phyloP scores from a whole-genome alignment of 164 flowering plant genomes.

The Vitis cinerea region DNA sequence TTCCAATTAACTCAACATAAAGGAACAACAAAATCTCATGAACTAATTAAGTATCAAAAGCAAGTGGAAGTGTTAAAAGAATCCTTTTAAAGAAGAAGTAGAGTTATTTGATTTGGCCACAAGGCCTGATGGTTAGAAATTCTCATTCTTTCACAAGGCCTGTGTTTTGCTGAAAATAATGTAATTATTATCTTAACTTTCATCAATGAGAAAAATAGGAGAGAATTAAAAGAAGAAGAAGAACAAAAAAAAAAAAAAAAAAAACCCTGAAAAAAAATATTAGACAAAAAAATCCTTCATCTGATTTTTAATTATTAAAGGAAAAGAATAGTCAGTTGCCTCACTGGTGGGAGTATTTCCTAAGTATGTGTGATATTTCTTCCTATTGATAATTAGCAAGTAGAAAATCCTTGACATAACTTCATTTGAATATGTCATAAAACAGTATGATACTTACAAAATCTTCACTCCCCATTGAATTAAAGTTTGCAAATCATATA shows the following conservation, averaged over 20 bases:
- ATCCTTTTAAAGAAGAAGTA: slow-evolving; percentile 6
- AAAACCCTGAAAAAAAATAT: too few species aligned
- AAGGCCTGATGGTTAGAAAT: not conserved
- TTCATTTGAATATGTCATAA: not conserved
- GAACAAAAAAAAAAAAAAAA: too few species aligned
- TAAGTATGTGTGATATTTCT: not conserved
- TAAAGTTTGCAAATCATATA: not conserved
- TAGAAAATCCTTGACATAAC: not conserved
- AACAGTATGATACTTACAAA: not conserved
- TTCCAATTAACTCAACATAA: not conserved
- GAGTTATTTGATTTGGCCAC: not conserved
- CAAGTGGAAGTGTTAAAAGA: not conserved
- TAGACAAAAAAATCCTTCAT: not conserved
- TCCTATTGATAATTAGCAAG: not conserved
- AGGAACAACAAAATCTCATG: not conserved
- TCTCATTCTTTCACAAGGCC: not conserved
- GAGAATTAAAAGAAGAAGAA: not conserved
- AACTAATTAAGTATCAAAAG: not conserved
- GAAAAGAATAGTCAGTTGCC: not conserved
- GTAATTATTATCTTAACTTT: not conserved
- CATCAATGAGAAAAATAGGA: not conserved
- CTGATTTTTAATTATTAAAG: not conserved
- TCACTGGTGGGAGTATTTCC: not conserved
- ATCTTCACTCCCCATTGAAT: not conserved
- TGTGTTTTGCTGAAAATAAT: not conserved